These are phyloP conservation scores for Trypanosoma cruzi DNA, from an alignment of 208 protist genomes.

Conservation along the genomic window DNA sequence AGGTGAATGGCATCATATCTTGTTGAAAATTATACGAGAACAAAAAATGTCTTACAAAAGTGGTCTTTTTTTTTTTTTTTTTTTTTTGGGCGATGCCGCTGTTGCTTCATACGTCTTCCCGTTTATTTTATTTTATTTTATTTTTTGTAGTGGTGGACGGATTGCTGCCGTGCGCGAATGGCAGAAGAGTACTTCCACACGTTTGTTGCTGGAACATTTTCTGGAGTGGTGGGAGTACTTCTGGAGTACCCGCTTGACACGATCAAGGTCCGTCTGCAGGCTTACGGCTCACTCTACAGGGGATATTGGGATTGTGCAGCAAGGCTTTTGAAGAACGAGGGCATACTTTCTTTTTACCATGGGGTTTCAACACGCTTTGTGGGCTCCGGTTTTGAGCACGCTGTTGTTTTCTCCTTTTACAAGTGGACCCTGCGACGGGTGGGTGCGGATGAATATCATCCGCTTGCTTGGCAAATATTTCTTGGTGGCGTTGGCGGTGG, in stretches of 20 bases:
- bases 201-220: constrained; percentile 67
- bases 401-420: constrained; percentile 80
- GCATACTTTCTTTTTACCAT: constrained; percentile 75
- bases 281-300: constrained; percentile 40
- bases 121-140: constrained; percentile 20
- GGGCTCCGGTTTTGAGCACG: constrained; percentile 78
- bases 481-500: constrained; percentile 65
- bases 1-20: neutral
- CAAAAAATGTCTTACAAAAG: constrained; percentile 3
- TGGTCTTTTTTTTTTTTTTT: constrained; percentile 30
- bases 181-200: constrained; percentile 25
- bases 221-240: constrained; percentile 62
- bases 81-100: neutral
- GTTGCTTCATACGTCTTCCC: constrained; percentile 2
- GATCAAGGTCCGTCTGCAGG: constrained; percentile 87
- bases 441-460: constrained; percentile 51
- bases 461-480: constrained; percentile 37
- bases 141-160: constrained; percentile 4
- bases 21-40: neutral
- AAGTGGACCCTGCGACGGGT: constrained; percentile 57
- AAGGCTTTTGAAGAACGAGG: constrained; percentile 52
- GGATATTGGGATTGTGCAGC: constrained; percentile 63
- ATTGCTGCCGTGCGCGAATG: constrained; percentile 1
- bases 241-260: constrained; percentile 93
- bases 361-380: constrained; percentile 68